Conservation (phyloP, 495 filamentous ascomycete genomes). For the Sordaria brevicollis region DNA sequence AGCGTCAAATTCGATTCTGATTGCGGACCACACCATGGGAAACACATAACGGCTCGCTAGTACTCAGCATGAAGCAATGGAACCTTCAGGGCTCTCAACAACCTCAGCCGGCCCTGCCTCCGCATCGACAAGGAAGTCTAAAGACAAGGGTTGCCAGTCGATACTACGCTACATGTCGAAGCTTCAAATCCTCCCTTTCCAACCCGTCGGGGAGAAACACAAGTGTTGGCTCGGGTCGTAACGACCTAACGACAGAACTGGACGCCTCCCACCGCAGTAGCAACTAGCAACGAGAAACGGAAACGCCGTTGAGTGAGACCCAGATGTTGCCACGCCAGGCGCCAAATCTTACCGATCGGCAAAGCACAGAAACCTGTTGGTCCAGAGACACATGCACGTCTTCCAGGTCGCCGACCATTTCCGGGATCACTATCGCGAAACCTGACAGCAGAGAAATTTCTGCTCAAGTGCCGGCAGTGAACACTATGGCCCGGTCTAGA, state of each 20-base stretch:
- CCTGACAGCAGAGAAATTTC: neutral
- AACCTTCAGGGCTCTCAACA: neutral
- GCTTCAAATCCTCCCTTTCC: neutral
- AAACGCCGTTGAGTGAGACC: conserved; percentile 6
- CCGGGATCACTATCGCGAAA: neutral
- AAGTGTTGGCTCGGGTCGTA: neutral
- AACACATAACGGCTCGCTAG: neutral
- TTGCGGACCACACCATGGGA: neutral
- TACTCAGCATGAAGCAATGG: neutral
- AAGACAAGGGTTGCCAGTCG: neutral
- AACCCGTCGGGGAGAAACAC: neutral
- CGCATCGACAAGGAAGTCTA: conserved; percentile 13
- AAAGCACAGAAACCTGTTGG: conserved; percentile 12
- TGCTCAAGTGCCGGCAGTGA: neutral
- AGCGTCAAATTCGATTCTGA: neutral
- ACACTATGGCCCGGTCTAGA: neutral
- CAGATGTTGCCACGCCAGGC: conserved; percentile 10
- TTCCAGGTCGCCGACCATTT: neutral
- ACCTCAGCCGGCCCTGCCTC: conserved; percentile 8
- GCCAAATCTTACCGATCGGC: conserved; percentile 8
- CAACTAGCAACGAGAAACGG: neutral
- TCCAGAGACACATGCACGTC: conserved; percentile 1
- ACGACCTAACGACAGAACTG: neutral
- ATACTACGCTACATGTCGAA: neutral
- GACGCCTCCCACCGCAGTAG: neutral